Evolutionary conservation across 1,139 yeast genomes (phyloP), one percentile per base, ranked within the genome.

Genomic region (Maudiozyma humilis): DNA sequence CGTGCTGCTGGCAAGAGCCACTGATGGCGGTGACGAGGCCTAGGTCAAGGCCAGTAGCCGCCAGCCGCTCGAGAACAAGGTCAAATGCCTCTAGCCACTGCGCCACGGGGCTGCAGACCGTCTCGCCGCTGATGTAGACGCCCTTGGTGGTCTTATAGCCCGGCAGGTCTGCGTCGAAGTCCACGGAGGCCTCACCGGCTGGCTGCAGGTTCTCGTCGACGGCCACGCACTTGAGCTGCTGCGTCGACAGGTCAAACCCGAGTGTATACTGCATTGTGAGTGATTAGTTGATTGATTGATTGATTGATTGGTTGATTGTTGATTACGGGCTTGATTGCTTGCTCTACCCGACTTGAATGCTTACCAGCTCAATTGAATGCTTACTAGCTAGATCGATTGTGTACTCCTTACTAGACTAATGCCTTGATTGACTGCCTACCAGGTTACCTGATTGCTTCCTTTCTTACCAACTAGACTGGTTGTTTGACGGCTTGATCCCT

Each of bases 1-100:
- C 96, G 57, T 88, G 96, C 57, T 88, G 96, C 65, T 88, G 96
- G 44, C 94, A 83, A 0, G 95, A 86, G 0, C 96, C 96, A 43
- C 85, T 75, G 42, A 88, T 73, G 1, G 86, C 89, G 35, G 55
- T 68, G n/a, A 88, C 88, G 38, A 65, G 59, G 2, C 65, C 56
- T 56, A 88, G 76, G 3, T 82, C 83, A 55, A 85, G 78, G 7
- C 50, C 50, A 1, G 63, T 53, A 25, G 73, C 74, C 1, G 57
- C 42, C 47, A 69, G 67, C 44, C 51, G 52, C n/a, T 56, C 61
- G 47, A 88, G 72, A 2, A 85, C 66, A 47, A 75, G 59, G 57
- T 88, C 93, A 32, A 88, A 57, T 0, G 96, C 87, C 51, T 84
- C 95, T 36, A 88, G 68, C 95, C 95, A 88, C 88, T 87, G 81